Evolutionary conservation across 768 basidiomycete species (phyloP), one percentile per base, ranked within the genome.

Genomic region (Naganishia antarctica): DNA sequence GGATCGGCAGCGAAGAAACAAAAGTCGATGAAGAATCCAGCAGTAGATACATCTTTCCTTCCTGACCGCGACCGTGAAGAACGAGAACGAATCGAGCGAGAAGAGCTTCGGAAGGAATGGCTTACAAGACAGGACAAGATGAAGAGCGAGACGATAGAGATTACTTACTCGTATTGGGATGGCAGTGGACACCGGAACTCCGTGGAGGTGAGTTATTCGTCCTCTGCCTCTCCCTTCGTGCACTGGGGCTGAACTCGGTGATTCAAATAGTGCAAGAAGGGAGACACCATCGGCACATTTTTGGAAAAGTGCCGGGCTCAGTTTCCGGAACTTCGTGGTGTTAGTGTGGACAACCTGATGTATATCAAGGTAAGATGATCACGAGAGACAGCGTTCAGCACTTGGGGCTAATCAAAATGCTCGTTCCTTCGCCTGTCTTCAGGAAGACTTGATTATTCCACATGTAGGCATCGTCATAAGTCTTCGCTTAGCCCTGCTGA

Each of bases 391-490:
- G 18, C 12, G 28, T 18, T 12, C 23, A 3, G 3, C 5, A 4
- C 11, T 8, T 31, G 6, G 2, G 16, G 44, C 31, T 61, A 11
- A 46, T n/a, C 25, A 45, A 6, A n/a, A 44, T 11, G 15, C 13
- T 31, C 28, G 11, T 37, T 49, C 16, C 45, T 12, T 28, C 16
- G 23, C 64, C 49, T 58, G 13, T 43, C 15, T 25, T 34, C 28
- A 96, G 89, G 96, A 99, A 81, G 96, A 99, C 74, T 81, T 99
- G 58, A 93, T 99, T 69, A 91, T 99, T 72, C 96, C 96, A 16
- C 91, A 93, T 73, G 93, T 91, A 78, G 47, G 87, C 77, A 11
- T 37, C 61, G 64, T 37, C 61, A 59, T 60, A 15, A 46, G 61
- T 41, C 51, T 62, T 62, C 37, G 7, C 18, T 25, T 2, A 46